phyloP scores from a whole-genome alignment of 805 yeast genomes.

The Pichia cabralensis region DNA sequence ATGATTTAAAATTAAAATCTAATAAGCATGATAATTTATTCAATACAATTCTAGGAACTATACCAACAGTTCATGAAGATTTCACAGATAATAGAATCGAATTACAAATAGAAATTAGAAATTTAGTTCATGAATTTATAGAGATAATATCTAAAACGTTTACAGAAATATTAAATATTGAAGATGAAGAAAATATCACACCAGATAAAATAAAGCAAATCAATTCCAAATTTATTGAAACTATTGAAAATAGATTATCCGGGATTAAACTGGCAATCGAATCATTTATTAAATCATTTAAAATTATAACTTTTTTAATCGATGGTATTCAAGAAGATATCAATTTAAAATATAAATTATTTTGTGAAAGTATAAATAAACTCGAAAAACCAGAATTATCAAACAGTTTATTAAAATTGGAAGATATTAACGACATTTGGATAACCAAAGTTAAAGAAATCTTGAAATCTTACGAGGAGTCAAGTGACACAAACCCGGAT shows the following conservation, averaged over 20 bases:
- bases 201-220: neutral
- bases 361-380: neutral
- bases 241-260: slow-evolving; percentile 46
- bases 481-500: too few species aligned
- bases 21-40: slow-evolving; percentile 13
- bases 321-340: slow-evolving; percentile 61
- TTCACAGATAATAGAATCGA: slow-evolving; percentile 72
- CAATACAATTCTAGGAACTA: slow-evolving; percentile 38
- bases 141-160: slow-evolving; percentile 42
- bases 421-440: too few species aligned
- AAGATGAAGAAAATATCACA: neutral
- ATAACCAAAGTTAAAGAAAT: too few species aligned
- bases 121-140: slow-evolving; percentile 59
- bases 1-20: slow-evolving; percentile 5
- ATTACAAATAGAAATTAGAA: slow-evolving; percentile 62
- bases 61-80: slow-evolving; percentile 71
- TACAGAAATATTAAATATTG: slow-evolving; percentile 16
- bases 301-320: slow-evolving; percentile 40
- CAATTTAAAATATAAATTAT: neutral
- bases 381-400: too few species aligned
- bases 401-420: too few species aligned
- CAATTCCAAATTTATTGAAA: slow-evolving; percentile 32
- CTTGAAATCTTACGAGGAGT: too few species aligned
- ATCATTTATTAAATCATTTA: slow-evolving; percentile 45
- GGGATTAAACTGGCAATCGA: slow-evolving; percentile 42